Percentiles rank a stretch among this genome's conserved stretches.
Evolutionary conservation across 306 rosid species (phyloP).

Genomic region (Glycine soja): DNA sequence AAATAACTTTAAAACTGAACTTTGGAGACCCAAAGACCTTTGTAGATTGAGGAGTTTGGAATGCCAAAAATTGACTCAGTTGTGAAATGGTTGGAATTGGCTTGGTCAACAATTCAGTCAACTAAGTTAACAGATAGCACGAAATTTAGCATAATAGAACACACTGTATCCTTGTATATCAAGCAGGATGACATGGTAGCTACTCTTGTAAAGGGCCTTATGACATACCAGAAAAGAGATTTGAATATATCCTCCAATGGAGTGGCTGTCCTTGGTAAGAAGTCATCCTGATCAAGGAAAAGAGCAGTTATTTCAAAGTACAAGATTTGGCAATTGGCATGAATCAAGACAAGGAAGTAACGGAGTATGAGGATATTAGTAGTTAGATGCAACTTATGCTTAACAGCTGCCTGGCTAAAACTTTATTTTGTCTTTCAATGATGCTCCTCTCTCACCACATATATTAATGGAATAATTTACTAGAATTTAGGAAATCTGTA

Average conservation of each 20-base stretch:
- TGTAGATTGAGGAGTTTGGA: background rate
- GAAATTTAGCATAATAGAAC: constrained; percentile 5
- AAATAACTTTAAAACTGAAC: background rate
- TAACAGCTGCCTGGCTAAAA: background rate
- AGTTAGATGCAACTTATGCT: constrained; percentile 15
- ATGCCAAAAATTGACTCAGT: background rate
- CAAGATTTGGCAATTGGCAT: background rate
- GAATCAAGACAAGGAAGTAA: background rate
- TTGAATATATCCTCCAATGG: constrained; percentile 98
- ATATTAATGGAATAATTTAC: background rate
- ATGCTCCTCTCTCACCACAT: background rate
- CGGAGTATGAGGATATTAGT: background rate
- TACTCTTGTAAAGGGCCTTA: constrained; percentile 15
- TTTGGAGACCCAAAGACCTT: background rate
- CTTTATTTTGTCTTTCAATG: background rate
- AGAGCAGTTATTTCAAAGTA: constrained; percentile 41
- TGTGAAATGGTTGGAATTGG: constrained; percentile 12
- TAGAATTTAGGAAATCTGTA: background rate
- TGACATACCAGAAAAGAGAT: constrained; percentile 87
- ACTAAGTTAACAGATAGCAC: background rate
- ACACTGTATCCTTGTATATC: constrained; percentile 26
- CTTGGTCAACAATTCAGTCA: background rate
- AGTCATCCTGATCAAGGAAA: constrained; percentile 83
- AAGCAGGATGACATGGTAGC: constrained; percentile 20
- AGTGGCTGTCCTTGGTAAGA: constrained; percentile 97